Evolutionary conservation across 1,139 yeast species (phyloP), one percentile per base, ranked within the genome.

Genomic region (Geotrichum macrosporum): DNA sequence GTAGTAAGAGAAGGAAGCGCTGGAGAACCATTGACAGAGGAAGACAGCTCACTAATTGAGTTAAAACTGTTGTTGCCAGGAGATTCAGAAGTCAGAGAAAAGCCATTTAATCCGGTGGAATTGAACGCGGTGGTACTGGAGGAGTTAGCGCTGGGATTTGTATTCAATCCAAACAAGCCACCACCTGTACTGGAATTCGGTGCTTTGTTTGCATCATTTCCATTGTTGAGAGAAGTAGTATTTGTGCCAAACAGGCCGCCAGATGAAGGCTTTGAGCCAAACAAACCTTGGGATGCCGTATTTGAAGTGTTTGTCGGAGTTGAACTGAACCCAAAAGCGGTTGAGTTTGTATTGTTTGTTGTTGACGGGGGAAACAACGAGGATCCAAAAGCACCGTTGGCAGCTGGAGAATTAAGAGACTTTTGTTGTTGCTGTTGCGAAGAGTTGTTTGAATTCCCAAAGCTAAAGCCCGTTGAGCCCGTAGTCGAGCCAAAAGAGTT

Each of bases 81-180:
- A 27, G 15, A 27, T 38, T 48, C 50, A 31, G 35, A 18, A 2
- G 45, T 27, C 19, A 26, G 19, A 1, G 41, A 30, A 31, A 40
- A 40, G 24, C 36, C 36, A n/a, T 13, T 20, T 3, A 4, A 5
- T n/a, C n/a, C n/a, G n/a, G n/a, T n/a, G n/a, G n/a, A n/a, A n/a
- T n/a, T n/a, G n/a, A n/a, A n/a, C n/a, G n/a, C n/a, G n/a, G n/a
- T n/a, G n/a, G n/a, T 3, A 47, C 38, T 16, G 51, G 42, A 9
- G 19, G 19, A 2, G 33, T 26, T 12, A 19, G 33, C 40, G 31
- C 32, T 54, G 49, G 50, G 46, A 5, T n/a, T 10, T 10, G 57
- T 50, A 4, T 34, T 37, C 21, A 40, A 33, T 3, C 74, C 74
- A 58, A 71, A 71, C 33, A 64, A 55, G 30, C 61, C 60, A 29